Percentiles rank a stretch among this genome's conserved stretches.
phyloP scores from a whole-genome alignment of 2,329 filamentous ascomycete genomes.

The Canariomyces notabilis region DNA sequence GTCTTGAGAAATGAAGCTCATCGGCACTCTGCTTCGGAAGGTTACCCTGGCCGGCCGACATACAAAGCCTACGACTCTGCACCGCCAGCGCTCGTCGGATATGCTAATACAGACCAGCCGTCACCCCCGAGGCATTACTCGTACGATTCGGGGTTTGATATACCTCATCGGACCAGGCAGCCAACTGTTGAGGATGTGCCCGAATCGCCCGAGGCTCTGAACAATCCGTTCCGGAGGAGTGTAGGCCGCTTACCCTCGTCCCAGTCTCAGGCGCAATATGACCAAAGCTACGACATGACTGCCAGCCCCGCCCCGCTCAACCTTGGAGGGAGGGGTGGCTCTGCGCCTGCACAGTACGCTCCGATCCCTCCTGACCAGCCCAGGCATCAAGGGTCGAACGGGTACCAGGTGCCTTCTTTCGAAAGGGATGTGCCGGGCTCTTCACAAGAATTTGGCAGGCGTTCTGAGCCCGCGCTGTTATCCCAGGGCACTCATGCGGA shows the following conservation, averaged over 20 bases:
- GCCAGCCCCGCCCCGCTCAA: conserved; percentile 43
- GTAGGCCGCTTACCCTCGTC: conserved; percentile 23
- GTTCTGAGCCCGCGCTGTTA: conserved; percentile 22
- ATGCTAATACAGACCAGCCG: conserved; percentile 33
- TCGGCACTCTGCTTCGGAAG: conserved; percentile 42
- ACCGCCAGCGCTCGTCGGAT: conserved; percentile 32
- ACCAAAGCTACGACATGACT: conserved; percentile 35
- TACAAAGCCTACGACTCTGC: conserved; percentile 50
- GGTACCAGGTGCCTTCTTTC: conserved; percentile 24
- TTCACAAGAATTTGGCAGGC: conserved; percentile 17
- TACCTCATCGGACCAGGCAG: conserved; percentile 50
- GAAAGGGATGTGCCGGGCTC: conserved; percentile 24
- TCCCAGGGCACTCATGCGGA: conserved; percentile 28
- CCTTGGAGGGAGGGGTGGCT: conserved; percentile 35
- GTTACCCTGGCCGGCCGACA: conserved; percentile 49
- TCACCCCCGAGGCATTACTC: conserved; percentile 44
- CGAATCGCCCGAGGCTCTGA: conserved; percentile 40
- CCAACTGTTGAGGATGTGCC: conserved; percentile 61
- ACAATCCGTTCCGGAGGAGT: conserved; percentile 27
- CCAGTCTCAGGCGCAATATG: conserved; percentile 19
- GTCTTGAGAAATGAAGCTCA: conserved; percentile 55
- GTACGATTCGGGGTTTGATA: conserved; percentile 45
- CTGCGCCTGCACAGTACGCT: conserved; percentile 16
- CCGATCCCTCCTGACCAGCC: conserved; percentile 4
- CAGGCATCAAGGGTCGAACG: conserved; percentile 27